phyloP scores from a whole-genome alignment of 805 yeast species.

The fission yeast (Schizosaccharomyces pombe) region DNA sequence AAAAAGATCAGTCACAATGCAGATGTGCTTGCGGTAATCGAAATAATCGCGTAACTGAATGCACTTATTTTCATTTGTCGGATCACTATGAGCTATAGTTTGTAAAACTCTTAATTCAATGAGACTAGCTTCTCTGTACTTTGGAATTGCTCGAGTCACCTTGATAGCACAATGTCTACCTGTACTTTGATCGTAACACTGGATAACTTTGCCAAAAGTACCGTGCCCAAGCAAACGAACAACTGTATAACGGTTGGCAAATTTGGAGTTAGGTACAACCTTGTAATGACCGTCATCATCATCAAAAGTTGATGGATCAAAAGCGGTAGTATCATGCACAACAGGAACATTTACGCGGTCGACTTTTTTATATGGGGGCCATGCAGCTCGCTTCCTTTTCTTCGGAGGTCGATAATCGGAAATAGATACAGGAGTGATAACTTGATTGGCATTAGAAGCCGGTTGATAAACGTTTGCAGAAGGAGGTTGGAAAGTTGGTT shows the following conservation, averaged over 20 bases:
- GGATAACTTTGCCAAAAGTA: constrained; percentile 74
- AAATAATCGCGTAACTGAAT: constrained; percentile 72
- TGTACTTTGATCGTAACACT: constrained; percentile 46
- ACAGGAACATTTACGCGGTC: background rate
- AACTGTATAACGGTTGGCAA: constrained; percentile 12
- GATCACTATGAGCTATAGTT: constrained; percentile 50
- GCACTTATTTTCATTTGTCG: constrained; percentile 45
- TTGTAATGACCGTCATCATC: constrained; percentile 19
- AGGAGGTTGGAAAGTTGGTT: background rate
- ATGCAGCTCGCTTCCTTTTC: constrained; percentile 4
- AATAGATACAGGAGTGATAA: too few relatives aligned
- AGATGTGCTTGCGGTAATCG: constrained; percentile 81
- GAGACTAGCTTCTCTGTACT: constrained; percentile 86
- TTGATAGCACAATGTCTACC: constrained; percentile 62
- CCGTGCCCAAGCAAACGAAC: constrained; percentile 60
- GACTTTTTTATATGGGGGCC: background rate
- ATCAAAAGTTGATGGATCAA: constrained; percentile 9
- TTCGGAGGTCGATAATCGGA: background rate
- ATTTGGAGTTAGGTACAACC: constrained; percentile 16
- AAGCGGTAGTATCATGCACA: background rate
- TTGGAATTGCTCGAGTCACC: constrained; percentile 73
- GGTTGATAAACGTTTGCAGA: background rate
- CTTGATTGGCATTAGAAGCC: background rate
- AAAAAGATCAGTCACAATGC: constrained; percentile 72
- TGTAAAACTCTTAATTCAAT: constrained; percentile 69